Evolutionary conservation across 2,329 filamentous ascomycete genomes (phyloP), one percentile per base, ranked within the genome.

Genomic region (Didymellaceae sp.): DNA sequence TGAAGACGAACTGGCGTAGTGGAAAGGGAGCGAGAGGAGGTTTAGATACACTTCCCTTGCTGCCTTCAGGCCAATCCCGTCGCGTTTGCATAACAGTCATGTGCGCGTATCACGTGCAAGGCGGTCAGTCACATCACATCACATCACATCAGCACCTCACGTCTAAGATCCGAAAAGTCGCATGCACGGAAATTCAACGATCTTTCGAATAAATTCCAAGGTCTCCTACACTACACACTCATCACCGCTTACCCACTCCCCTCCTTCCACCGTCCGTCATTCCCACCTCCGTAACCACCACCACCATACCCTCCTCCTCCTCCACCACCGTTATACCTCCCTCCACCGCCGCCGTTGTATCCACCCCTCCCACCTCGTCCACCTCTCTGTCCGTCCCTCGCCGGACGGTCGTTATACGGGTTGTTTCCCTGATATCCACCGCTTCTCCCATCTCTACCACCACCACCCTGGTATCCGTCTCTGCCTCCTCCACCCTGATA

Each of bases 391-490:
- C 70, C 65, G 14, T 62, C 55, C 3, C 60, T 40, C 6, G 54
- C 52, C 11, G 56, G 55, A 3, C 60, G 62, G 22, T 65, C 62
- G 8, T 40, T 57, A 24, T 65, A 65, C 1, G 56, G 52, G 20
- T 64, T 61, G n/a, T 54, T 53, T 6, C 61, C 61, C 9, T 60
- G 53, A 16, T 63, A 57, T 1, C 55, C 58, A 13, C 58, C 58
- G 16, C 53, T 28, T 1, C 58, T 43, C 17, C 61, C 62, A 6
- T 56, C 54, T 28, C 67, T 59, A 22, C 65, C 67, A 26, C 65
- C 70, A 0, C 58, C 50, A 6, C 65, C 65, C 0, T 59, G 50
- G 14, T 63, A 63, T n/a, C 57, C 54, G 9, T 67, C 61, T 13
- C 46, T 18, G 13, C 32, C 40, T 14, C 37, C 28, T 13, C 33